Percentiles rank a stretch among this genome's conserved stretches.
Conservation (phyloP, 768 basidiomycete species). For the Tulasnella calospora region DNA sequence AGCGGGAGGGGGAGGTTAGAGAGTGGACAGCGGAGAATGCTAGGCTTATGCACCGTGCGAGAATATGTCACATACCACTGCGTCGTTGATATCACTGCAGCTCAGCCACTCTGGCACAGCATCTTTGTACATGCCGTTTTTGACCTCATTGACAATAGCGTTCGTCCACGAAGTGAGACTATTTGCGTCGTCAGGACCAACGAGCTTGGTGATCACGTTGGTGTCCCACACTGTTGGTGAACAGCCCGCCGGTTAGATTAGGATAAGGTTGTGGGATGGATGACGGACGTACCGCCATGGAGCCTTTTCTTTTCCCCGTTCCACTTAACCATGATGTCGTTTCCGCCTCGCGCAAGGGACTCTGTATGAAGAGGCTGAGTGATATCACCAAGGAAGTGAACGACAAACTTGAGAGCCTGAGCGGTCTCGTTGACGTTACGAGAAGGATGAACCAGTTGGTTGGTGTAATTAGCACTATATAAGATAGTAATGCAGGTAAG, state of each 20-base stretch:
- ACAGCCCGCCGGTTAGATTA: neutral
- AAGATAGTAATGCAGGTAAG: neutral
- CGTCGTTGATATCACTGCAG: slow-evolving; percentile 15
- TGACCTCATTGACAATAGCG: slow-evolving; percentile 14
- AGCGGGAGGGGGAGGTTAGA: too few relatives aligned
- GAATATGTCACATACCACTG: neutral
- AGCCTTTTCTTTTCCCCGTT: slow-evolving; percentile 4
- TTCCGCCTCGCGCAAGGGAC: slow-evolving; percentile 2
- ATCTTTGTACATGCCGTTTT: slow-evolving; percentile 11
- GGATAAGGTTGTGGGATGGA: neutral
- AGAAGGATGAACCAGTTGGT: neutral
- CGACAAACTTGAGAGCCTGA: slow-evolving; percentile 23
- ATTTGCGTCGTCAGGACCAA: neutral
- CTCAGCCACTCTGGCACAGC: slow-evolving; percentile 10
- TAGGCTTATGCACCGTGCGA: too few relatives aligned
- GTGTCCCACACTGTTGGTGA: slow-evolving; percentile 25
- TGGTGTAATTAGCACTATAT: neutral
- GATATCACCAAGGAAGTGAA: slow-evolving; percentile 25
- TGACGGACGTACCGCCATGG: slow-evolving; percentile 15
- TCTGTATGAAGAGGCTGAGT: slow-evolving; percentile 24
- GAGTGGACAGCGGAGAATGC: neutral
- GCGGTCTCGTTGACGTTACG: slow-evolving; percentile 2
- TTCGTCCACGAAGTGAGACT: slow-evolving; percentile 15
- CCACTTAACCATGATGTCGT: slow-evolving; percentile 7
- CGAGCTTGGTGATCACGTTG: slow-evolving; percentile 15